Conservation (phyloP, 768 basidiomycete species). For the Kwoniella dendrophila region DNA sequence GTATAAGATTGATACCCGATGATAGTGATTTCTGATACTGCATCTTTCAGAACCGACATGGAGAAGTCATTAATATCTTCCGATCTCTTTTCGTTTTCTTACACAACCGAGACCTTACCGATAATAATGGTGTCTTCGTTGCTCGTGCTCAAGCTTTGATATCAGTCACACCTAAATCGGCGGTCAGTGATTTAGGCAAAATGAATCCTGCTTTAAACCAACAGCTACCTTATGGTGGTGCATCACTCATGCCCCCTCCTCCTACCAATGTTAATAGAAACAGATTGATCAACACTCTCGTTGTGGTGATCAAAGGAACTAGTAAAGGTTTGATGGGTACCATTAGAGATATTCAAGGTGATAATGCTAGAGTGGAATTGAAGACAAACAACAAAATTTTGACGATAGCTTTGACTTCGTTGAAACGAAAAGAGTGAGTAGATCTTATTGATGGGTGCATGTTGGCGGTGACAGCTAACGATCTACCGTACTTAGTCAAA, state of each 20-base stretch:
- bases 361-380: slow-evolving; percentile 84
- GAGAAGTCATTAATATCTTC: slow-evolving; percentile 87
- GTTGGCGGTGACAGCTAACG: slow-evolving; percentile 4
- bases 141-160: slow-evolving; percentile 78
- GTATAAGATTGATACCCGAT: too few relatives aligned
- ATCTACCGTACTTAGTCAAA: slow-evolving; percentile 21
- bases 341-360: slow-evolving; percentile 93
- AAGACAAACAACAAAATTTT: slow-evolving; percentile 84
- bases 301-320: slow-evolving; percentile 80
- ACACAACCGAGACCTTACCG: slow-evolving; percentile 83
- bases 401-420: slow-evolving; percentile 77
- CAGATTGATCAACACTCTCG: slow-evolving; percentile 74
- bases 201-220: slow-evolving; percentile 76
- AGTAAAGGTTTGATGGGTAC: slow-evolving; percentile 88
- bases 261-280: slow-evolving; percentile 53
- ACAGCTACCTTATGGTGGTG: slow-evolving; percentile 46
- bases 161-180: slow-evolving; percentile 80
- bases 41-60: slow-evolving; percentile 70
- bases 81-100: slow-evolving; percentile 93
- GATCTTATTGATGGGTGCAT: not conserved
- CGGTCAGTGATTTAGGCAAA: slow-evolving; percentile 78
- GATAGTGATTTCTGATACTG: slow-evolving; percentile 19
- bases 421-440: slow-evolving; percentile 72
- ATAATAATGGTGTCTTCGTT: slow-evolving; percentile 94
- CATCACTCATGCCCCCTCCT: slow-evolving; percentile 46